Base-by-base conservation (phyloP, 305 asterid species). In the Fraxinus dipetala region DNA sequence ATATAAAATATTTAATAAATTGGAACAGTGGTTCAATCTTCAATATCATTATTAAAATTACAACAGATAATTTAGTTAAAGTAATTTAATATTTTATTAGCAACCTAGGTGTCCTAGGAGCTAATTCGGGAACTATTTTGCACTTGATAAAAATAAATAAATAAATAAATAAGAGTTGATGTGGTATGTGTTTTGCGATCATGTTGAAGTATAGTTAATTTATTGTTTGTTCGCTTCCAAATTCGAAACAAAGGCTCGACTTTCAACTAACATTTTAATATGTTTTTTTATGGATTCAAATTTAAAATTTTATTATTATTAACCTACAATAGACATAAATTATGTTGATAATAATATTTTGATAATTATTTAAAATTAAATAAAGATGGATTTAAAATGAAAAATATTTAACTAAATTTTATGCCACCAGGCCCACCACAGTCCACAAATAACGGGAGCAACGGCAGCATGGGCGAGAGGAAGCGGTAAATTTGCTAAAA, bases 401-500 rank as follows among this genome's bases (percentile, higher is more conserved):
- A 28, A 69, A 69, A 69, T 69, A 11, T 69, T 30, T 11, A 69
- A 28, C 4, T 69, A 69, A 67, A 69, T 13, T 69, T 69, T 36
- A 69, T 9, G 75, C 38, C 75, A 69, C 40, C 75, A 35, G 3
- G 32, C 3, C 32, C 32, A 31, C 32, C 4, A 11, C 56, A 80
- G 56, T 45, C 56, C 56, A 13, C 18, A 0, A 63, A 72, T 26
- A 18, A 80, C n/a, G 79, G 77, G 78, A 9, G 61, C 51, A 72
- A n/a, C 73, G 2, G 11, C 69, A 65, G 73, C 74, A 28, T 67
- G 32, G 40, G 40, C 40, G 11, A 30, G 20, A 13, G 67, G n/a
- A 31, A 24, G 82, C 78, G 54, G 84, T 72, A 77, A 78, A 67
- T 63, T 56, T 75, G 72, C 85, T 51, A 77, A 84, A 81, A 79